phyloP scores from a whole-genome alignment of 345 rosid genomes.

The Mercurialis annua region DNA sequence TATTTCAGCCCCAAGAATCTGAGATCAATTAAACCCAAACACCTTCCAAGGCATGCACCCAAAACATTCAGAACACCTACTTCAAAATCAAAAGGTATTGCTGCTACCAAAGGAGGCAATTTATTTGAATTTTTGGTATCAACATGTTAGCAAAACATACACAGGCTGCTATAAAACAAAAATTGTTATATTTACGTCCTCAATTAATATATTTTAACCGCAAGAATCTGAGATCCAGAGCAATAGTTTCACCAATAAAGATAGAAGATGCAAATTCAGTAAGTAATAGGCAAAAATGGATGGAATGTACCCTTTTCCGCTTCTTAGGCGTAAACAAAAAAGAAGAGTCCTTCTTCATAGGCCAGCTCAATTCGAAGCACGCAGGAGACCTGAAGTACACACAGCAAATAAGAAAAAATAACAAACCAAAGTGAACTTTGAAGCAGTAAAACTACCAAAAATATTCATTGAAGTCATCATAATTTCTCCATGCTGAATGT shows the following conservation, averaged over 20 bases:
- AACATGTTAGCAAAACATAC: neutral
- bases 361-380: slow-evolving; percentile 91
- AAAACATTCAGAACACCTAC: neutral
- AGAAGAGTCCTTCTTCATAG: slow-evolving; percentile 52
- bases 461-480: slow-evolving; percentile 97
- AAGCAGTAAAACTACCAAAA: slow-evolving; percentile 51
- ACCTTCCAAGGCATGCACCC: neutral
- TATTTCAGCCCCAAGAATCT: too few relatives aligned
- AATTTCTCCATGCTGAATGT: slow-evolving; percentile 97
- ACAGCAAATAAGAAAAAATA: slow-evolving; percentile 21
- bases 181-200: neutral
- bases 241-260: neutral
- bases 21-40: neutral
- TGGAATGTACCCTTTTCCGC: slow-evolving; percentile 69
- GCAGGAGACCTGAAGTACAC: slow-evolving; percentile 67
- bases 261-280: neutral
- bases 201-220: neutral
- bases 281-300: neutral
- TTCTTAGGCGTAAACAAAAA: slow-evolving; percentile 54
- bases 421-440: slow-evolving; percentile 9
- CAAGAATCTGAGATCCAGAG: neutral
- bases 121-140: neutral
- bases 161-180: neutral
- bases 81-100: neutral
- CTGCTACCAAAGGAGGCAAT: neutral